Evolutionary conservation across 2,329 filamentous ascomycete species (phyloP).

Genomic region (Aspergillus terreus): DNA sequence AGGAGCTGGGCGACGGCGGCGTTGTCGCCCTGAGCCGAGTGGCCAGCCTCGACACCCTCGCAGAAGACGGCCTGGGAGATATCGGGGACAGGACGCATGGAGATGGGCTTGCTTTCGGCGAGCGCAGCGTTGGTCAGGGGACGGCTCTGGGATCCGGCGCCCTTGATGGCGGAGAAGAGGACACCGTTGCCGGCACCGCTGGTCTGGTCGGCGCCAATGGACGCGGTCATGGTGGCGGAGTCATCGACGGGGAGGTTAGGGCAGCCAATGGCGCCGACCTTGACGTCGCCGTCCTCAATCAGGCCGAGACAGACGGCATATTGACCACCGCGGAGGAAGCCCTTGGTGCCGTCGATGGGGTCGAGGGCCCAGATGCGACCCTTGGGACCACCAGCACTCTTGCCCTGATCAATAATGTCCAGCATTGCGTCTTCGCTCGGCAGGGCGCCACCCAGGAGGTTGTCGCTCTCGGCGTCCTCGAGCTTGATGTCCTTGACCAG

Average conservation of each 20-base stretch:
- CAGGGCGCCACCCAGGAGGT: slow-evolving; percentile 66
- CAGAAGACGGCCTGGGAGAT: slow-evolving; percentile 85
- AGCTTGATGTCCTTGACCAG: slow-evolving; percentile 72
- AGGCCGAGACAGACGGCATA: slow-evolving; percentile 93
- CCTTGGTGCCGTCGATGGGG: slow-evolving; percentile 96
- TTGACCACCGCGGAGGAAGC: slow-evolving; percentile 91
- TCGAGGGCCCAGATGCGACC: slow-evolving; percentile 88
- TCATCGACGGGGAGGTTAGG: slow-evolving; percentile 93
- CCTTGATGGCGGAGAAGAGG: slow-evolving; percentile 78
- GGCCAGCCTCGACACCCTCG: slow-evolving; percentile 90
- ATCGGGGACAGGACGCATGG: slow-evolving; percentile 73
- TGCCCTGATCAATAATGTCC: slow-evolving; percentile 55
- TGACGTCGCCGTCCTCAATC: slow-evolving; percentile 89
- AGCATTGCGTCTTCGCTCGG: slow-evolving; percentile 60
- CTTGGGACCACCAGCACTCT: slow-evolving; percentile 37
- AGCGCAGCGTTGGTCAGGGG: slow-evolving; percentile 57
- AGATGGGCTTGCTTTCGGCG: slow-evolving; percentile 58
- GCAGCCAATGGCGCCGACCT: slow-evolving; percentile 90
- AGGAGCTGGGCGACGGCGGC: slow-evolving; percentile 77
- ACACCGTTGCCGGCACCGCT: slow-evolving; percentile 77
- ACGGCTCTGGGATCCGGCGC: slow-evolving; percentile 75
- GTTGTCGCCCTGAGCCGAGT: slow-evolving; percentile 86
- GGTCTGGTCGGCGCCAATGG: slow-evolving; percentile 70
- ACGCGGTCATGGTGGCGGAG: slow-evolving; percentile 63
- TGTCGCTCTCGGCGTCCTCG: slow-evolving; percentile 61